Conservation (phyloP, 2,329 filamentous ascomycete species). For the Raffaelea ambrosiae region DNA sequence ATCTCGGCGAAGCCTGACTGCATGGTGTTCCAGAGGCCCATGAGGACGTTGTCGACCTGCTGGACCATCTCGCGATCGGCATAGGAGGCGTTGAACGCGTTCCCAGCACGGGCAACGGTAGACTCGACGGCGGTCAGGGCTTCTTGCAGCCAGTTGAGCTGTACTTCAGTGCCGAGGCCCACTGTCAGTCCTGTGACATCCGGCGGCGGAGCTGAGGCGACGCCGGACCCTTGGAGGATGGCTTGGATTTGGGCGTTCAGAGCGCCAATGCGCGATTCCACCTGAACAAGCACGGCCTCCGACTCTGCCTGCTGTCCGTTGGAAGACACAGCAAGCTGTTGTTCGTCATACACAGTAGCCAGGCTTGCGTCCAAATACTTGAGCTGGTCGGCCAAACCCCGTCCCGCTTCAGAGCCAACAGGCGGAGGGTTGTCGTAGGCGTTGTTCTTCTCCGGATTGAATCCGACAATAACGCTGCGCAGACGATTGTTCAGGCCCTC, state of each 20-base stretch:
- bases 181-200: slow-evolving; percentile 42
- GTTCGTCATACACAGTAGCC: slow-evolving; percentile 49
- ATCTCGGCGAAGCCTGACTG: slow-evolving; percentile 46
- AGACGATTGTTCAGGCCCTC: slow-evolving; percentile 60
- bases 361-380: slow-evolving; percentile 64
- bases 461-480: slow-evolving; percentile 56
- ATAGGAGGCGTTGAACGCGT: slow-evolving; percentile 21
- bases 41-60: slow-evolving; percentile 48
- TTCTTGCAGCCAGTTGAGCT: slow-evolving; percentile 60
- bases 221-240: slow-evolving; percentile 38
- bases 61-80: slow-evolving; percentile 33
- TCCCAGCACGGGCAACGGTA: slow-evolving; percentile 28
- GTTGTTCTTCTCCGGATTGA: slow-evolving; percentile 47
- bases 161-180: slow-evolving; percentile 52
- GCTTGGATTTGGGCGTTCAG: slow-evolving; percentile 58
- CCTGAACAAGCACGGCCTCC: slow-evolving; percentile 25
- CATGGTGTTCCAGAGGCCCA: slow-evolving; percentile 50
- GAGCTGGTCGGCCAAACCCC: slow-evolving; percentile 48
- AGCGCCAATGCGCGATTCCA: slow-evolving; percentile 46
- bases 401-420: slow-evolving; percentile 22
- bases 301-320: slow-evolving; percentile 15
- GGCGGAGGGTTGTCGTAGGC: slow-evolving; percentile 36
- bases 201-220: slow-evolving; percentile 48
- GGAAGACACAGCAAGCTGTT: slow-evolving; percentile 23
- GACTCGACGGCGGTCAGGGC: slow-evolving; percentile 43